Percentiles rank a stretch among this genome's conserved stretches.
phyloP scores from a whole-genome alignment of 2,329 filamentous ascomycete genomes.

The Monosporascus sp. region DNA sequence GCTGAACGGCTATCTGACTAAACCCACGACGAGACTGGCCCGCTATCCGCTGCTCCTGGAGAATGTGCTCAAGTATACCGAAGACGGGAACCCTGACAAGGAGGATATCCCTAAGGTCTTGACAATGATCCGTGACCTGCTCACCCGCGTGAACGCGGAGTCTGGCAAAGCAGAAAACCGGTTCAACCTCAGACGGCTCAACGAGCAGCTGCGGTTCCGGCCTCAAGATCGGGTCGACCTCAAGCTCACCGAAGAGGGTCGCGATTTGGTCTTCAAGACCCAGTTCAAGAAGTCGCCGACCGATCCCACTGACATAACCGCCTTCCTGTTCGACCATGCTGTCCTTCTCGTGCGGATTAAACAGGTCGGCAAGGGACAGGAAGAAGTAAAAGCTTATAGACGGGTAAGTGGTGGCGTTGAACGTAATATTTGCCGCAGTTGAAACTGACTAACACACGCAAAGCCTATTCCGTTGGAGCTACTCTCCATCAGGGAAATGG shows the following conservation, averaged over 20 bases:
- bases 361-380: slow-evolving; percentile 75
- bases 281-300: slow-evolving; percentile 88
- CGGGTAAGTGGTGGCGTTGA: slow-evolving; percentile 40
- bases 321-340: slow-evolving; percentile 94
- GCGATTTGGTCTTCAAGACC: slow-evolving; percentile 91
- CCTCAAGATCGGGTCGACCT: slow-evolving; percentile 88
- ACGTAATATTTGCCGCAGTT: neutral
- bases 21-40: slow-evolving; percentile 90
- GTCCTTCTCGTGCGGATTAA: slow-evolving; percentile 89
- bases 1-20: slow-evolving; percentile 94
- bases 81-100: slow-evolving; percentile 83
- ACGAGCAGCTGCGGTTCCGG: slow-evolving; percentile 86
- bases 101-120: slow-evolving; percentile 89
- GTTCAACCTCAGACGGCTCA: slow-evolving; percentile 88
- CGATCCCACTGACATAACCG: slow-evolving; percentile 84
- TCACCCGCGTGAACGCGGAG: slow-evolving; percentile 86
- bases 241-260: slow-evolving; percentile 87
- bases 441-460: slow-evolving; percentile 4
- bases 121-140: slow-evolving; percentile 76
- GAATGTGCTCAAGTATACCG: slow-evolving; percentile 85
- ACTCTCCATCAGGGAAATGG: slow-evolving; percentile 92
- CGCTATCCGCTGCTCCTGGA: slow-evolving; percentile 90
- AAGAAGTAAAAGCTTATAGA: slow-evolving; percentile 92
- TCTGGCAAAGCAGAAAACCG: slow-evolving; percentile 97
- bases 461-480: slow-evolving; percentile 90